Evolutionary conservation across 129 eudicot genomes (phyloP).

Genomic region (Flaveria brownii): DNA sequence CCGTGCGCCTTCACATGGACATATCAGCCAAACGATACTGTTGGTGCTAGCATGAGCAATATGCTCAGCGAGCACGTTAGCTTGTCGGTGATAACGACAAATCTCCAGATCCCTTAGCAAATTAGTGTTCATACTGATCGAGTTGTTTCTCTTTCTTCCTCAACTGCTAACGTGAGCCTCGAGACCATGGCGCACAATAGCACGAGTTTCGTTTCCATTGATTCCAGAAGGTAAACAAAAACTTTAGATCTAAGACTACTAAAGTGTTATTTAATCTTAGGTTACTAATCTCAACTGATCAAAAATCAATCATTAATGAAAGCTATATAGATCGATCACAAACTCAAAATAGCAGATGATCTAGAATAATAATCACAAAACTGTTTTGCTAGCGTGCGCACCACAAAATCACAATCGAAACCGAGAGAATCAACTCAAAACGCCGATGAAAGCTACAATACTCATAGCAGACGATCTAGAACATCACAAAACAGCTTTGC

Average conservation of each 20-base stretch:
- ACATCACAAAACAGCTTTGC: too few species aligned
- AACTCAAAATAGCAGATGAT: too few species aligned
- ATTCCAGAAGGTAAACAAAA: neutral
- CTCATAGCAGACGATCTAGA: too few species aligned
- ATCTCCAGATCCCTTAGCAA: constrained; percentile 28
- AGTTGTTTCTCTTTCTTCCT: neutral
- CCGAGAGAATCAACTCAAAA: neutral
- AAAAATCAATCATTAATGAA: neutral
- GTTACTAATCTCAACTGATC: neutral
- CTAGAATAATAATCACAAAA: neutral
- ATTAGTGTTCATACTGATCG: neutral
- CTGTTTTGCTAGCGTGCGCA: constrained; percentile 23
- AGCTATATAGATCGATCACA: neutral
- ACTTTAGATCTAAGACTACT: constrained; percentile 6
- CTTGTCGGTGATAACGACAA: constrained; percentile 31
- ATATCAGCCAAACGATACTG: constrained; percentile 16
- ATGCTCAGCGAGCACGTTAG: constrained; percentile 43
- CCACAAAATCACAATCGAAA: neutral
- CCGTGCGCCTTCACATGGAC: constrained; percentile 22
- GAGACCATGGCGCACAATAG: neutral
- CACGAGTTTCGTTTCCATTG: neutral
- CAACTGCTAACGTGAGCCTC: constrained; percentile 28
- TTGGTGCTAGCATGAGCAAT: constrained; percentile 47
- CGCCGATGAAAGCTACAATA: too few species aligned
- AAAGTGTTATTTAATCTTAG: neutral